A percentile compares a stretch with the other conserved stretches of the same genome.
phyloP scores from a whole-genome alignment of 345 rosid genomes.

The Eucalyptus albens region DNA sequence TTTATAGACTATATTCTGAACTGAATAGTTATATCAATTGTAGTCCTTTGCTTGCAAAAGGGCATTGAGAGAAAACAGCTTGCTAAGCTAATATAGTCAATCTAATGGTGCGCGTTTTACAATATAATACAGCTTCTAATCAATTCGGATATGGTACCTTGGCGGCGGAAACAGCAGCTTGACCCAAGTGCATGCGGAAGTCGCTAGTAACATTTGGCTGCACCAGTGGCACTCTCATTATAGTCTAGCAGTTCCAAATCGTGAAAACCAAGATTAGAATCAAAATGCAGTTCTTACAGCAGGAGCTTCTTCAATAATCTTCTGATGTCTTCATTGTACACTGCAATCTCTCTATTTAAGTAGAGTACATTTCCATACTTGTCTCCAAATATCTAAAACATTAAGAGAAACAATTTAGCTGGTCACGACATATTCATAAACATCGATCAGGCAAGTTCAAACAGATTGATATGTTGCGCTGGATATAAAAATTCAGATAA shows the following conservation, averaged over 20 bases:
- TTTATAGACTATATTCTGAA: background rate
- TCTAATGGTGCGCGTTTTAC: background rate
- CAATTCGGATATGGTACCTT: constrained; percentile 30
- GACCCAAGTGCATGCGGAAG: constrained; percentile 63
- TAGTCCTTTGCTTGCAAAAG: background rate
- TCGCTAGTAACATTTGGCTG: constrained; percentile 76
- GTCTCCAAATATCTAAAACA: constrained; percentile 71
- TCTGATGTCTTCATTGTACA: constrained; percentile 93
- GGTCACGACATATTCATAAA: background rate
- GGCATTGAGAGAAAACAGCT: background rate
- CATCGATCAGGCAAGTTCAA: background rate
- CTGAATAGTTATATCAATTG: background rate
- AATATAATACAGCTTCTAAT: background rate
- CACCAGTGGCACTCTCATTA: constrained; percentile 16
- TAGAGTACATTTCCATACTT: constrained; percentile 67
- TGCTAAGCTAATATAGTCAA: background rate
- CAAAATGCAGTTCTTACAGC: constrained; percentile 49
- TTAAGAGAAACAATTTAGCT: background rate
- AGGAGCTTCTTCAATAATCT: constrained; percentile 99
- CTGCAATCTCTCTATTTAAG: constrained; percentile 91
- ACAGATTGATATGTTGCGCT: background rate
- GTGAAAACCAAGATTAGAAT: background rate
- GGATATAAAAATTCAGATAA: background rate
- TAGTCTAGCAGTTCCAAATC: background rate
- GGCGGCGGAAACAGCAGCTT: constrained; percentile 91